These are phyloP conservation scores for Plasmodium coatneyi DNA, from an alignment of 169 alveolate species.

Conservation along the genomic window DNA sequence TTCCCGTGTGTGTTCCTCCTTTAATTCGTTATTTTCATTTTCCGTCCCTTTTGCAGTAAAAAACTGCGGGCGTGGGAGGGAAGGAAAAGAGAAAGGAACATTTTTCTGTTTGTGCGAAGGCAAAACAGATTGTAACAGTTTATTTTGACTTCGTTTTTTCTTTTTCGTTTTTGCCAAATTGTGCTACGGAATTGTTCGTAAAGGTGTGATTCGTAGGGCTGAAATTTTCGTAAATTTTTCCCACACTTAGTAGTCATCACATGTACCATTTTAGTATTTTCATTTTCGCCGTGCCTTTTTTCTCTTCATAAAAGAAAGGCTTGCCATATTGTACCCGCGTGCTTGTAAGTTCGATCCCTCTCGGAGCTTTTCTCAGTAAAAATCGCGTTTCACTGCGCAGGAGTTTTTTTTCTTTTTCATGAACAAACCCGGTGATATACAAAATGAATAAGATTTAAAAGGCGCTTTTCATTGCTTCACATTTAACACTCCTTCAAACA, in stretches of 20 bases:
- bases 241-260: background rate
- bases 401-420: background rate
- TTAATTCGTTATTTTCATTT: background rate
- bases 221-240: background rate
- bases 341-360: background rate
- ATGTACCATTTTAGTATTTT: background rate
- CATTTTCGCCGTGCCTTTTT: background rate
- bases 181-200: background rate
- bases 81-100: slow-evolving; percentile 10
- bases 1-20: background rate
- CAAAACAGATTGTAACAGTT: background rate
- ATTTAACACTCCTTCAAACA: background rate
- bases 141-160: background rate
- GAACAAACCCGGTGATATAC: background rate
- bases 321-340: background rate
- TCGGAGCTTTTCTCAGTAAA: background rate
- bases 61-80: background rate
- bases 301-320: background rate
- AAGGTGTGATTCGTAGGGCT: background rate
- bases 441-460: background rate
- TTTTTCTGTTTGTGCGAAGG: background rate
- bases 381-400: background rate
- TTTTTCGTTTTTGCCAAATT: background rate
- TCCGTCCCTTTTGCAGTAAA: slow-evolving; percentile 19
- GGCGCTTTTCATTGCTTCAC: background rate